A percentile compares a stretch with the other conserved stretches of the same genome.
These are phyloP conservation scores for Ophiocordyceps sinensis DNA, from an alignment of 2,329 filamentous ascomycete genomes.

Conservation along the genomic window DNA sequence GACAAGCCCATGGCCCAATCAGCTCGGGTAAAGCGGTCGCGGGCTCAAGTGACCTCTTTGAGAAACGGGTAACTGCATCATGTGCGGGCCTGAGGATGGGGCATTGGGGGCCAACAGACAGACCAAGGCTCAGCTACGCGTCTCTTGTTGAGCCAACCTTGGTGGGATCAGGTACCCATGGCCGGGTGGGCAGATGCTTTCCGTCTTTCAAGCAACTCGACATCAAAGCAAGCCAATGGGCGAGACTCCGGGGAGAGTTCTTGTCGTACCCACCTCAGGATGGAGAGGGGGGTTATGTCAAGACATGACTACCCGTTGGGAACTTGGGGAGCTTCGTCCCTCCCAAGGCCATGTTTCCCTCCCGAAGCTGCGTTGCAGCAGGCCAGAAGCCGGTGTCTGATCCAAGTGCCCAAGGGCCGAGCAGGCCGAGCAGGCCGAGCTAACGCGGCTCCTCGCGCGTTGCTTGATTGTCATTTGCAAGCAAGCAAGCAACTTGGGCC, in stretches of 20 bases:
- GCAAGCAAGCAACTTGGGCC: conserved; percentile 1
- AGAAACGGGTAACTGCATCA: conserved; percentile 1
- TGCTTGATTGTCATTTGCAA: conserved; percentile 2
- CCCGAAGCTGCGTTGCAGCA: background rate
- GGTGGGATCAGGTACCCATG: background rate
- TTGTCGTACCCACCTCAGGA: conserved; percentile 1
- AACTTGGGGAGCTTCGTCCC: no score
- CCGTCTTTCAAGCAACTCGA: background rate
- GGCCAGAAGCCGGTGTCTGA: background rate
- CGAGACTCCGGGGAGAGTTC: background rate
- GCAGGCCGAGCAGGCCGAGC: conserved; percentile 1
- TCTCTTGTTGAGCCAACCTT: background rate
- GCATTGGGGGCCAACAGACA: background rate
- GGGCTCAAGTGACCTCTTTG: background rate
- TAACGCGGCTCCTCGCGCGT: background rate
- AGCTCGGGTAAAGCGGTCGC: background rate
- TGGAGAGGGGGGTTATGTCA: background rate
- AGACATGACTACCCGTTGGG: conserved; percentile 2
- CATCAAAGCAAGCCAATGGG: background rate
- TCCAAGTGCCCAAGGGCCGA: background rate
- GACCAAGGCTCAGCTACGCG: background rate
- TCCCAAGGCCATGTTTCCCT: background rate
- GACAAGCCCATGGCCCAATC: conserved; percentile 1
- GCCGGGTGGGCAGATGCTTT: background rate
- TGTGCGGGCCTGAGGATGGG: background rate